Evolutionary conservation across 1,139 yeast genomes (phyloP).

Genomic region (Eremothecium sinecaudum): DNA sequence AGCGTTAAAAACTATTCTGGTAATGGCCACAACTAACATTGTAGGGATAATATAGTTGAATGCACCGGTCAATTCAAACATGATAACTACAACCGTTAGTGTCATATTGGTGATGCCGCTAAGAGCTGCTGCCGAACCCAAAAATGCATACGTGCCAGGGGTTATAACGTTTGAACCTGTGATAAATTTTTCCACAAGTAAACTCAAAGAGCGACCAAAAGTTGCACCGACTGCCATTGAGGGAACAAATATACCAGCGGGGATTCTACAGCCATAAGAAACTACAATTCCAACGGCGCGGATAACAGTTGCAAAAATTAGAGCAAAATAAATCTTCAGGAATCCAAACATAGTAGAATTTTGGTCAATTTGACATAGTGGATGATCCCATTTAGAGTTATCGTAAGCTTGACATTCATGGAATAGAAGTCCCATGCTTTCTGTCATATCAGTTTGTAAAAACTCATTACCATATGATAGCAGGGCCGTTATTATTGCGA

Average conservation of each 20-base stretch:
- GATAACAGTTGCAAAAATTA: constrained; percentile 61
- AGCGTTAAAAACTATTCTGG: constrained; percentile 64
- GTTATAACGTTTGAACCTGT: constrained; percentile 51
- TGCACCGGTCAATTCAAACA: constrained; percentile 96
- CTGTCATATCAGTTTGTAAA: constrained; percentile 84
- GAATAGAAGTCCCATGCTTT: constrained; percentile 81
- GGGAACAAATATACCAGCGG: constrained; percentile 94
- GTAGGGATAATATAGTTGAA: constrained; percentile 82
- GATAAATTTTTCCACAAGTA: constrained; percentile 42
- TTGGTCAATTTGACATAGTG: constrained; percentile 43
- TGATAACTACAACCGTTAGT: constrained; percentile 84
- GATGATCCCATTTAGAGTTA: constrained; percentile 35
- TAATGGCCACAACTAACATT: constrained; percentile 91
- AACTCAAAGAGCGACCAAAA: constrained; percentile 76
- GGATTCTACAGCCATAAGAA: constrained; percentile 86
- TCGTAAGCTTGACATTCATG: constrained; percentile 57
- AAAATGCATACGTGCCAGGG: constrained; percentile 88
- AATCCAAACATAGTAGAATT: constrained; percentile 25
- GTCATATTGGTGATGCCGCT: constrained; percentile 91
- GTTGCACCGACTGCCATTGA: constrained; percentile 96
- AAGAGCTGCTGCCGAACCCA: constrained; percentile 96
- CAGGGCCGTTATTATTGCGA: constrained; percentile 63
- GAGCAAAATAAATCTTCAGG: constrained; percentile 36
- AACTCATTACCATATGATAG: constrained; percentile 80
- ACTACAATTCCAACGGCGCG: constrained; percentile 66